phyloP scores from a whole-genome alignment of 352 stramenopile species.

The Phytopythium cucurbitacearum region DNA sequence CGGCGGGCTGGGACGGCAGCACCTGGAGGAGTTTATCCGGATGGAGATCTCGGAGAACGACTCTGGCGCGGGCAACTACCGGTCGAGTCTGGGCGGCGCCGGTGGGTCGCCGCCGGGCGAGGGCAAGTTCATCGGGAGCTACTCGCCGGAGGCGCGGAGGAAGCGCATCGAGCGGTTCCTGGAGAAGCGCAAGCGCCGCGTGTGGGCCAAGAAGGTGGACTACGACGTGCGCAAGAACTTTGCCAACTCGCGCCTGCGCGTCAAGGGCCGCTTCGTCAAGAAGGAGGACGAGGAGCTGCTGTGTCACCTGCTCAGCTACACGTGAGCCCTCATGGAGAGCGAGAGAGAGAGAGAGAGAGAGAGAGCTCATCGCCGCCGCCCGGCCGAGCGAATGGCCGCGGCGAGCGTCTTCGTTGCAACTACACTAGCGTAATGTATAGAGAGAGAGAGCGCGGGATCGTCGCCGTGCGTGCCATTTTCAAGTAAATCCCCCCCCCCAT shows the following conservation, averaged over 20 bases:
- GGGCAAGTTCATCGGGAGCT: slow-evolving; percentile 82
- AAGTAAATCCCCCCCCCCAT: too few species aligned
- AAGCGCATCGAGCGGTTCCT: slow-evolving; percentile 88
- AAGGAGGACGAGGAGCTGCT: slow-evolving; percentile 96
- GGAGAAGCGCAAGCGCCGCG: slow-evolving; percentile 89
- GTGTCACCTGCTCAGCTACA: slow-evolving; percentile 78
- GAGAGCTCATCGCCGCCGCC: too few species aligned
- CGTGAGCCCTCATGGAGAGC: slow-evolving; percentile 19
- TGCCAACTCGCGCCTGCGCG: slow-evolving; percentile 95
- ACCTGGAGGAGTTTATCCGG: slow-evolving; percentile 75
- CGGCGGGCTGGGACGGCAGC: slow-evolving; percentile 59
- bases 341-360: too few species aligned
- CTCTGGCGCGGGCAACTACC: slow-evolving; percentile 5
- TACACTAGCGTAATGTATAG: too few species aligned
- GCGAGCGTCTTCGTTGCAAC: too few species aligned
- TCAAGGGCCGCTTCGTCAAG: slow-evolving; percentile 99
- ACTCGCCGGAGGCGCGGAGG: slow-evolving; percentile 82
- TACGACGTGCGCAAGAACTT: slow-evolving; percentile 99
- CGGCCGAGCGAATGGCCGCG: too few species aligned
- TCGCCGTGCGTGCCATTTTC: too few species aligned
- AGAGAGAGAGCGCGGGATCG: too few species aligned
- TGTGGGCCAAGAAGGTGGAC: slow-evolving; percentile 98
- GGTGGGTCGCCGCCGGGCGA: slow-evolving; percentile 24
- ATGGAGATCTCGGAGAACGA: slow-evolving; percentile 82
- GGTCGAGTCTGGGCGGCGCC: slow-evolving; percentile 1